Evolutionary conservation across 1,284 basidiomycete genomes (phyloP).

Genomic region (Ceratobasidium sp.): DNA sequence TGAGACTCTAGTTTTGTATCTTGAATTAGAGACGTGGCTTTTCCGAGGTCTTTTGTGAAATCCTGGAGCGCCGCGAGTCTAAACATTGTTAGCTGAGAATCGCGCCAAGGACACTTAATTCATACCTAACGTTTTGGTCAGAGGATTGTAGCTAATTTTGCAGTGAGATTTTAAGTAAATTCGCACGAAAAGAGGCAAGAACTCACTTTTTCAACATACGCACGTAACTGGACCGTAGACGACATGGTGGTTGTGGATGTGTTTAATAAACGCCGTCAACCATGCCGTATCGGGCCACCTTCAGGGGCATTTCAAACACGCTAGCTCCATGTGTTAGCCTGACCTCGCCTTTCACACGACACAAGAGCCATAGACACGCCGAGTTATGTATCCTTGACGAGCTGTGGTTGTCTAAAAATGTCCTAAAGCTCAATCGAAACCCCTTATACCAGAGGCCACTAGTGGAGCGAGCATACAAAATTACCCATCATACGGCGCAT

Average conservation of each 20-base stretch:
- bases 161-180: conserved; percentile 50
- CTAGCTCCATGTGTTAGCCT: too few relatives aligned
- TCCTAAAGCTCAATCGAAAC: too few relatives aligned
- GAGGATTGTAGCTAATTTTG: conserved; percentile 87
- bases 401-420: too few relatives aligned
- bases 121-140: conserved; percentile 83
- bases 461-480: too few relatives aligned
- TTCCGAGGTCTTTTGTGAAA: conserved; percentile 85
- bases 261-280: too few relatives aligned
- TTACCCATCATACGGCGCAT: too few relatives aligned
- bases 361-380: too few relatives aligned
- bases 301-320: too few relatives aligned
- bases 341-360: too few relatives aligned
- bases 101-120: conserved; percentile 45
- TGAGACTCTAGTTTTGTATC: conserved; percentile 87
- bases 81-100: conserved; percentile 49
- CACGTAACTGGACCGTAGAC: conserved; percentile 83
- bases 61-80: conserved; percentile 97
- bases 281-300: too few relatives aligned
- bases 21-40: conserved; percentile 76
- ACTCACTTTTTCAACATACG: conserved; percentile 82
- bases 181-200: conserved; percentile 15
- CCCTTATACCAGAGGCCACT: too few relatives aligned
- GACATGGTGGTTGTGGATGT: conserved; percentile 68
- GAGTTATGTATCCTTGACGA: too few relatives aligned